These are phyloP conservation scores for Ilyonectria robusta DNA, from an alignment of 2,329 filamentous ascomycete species.

Conservation along the genomic window DNA sequence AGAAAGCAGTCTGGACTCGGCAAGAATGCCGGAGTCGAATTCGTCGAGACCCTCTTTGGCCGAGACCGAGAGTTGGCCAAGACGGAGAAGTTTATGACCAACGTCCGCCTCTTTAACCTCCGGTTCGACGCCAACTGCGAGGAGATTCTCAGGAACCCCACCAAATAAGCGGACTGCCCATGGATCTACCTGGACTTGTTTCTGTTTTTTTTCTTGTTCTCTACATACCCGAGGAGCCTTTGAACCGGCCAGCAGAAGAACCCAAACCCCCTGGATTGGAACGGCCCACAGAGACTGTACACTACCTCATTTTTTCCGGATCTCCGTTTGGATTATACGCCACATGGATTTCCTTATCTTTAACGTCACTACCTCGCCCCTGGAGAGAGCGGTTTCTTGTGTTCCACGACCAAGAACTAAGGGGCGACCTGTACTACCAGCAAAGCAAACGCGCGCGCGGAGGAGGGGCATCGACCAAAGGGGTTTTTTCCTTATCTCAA, in stretches of 20 bases:
- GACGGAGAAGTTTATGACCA: constrained; percentile 94
- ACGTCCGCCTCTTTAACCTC: constrained; percentile 89
- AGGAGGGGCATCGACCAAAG: constrained; percentile 48
- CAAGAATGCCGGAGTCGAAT: constrained; percentile 93
- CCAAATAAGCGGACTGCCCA: constrained; percentile 59
- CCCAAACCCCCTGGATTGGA: constrained; percentile 43
- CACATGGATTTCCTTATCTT: constrained; percentile 43
- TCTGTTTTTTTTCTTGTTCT: constrained; percentile 41
- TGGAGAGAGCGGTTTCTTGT: constrained; percentile 45
- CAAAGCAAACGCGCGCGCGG: constrained; percentile 48
- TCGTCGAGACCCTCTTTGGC: constrained; percentile 96
- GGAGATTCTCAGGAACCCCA: constrained; percentile 80
- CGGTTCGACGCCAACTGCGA: constrained; percentile 97
- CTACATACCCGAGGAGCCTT: constrained; percentile 41
- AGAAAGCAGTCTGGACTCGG: constrained; percentile 79
- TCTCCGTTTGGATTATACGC: constrained; percentile 41
- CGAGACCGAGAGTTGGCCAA: constrained; percentile 89
- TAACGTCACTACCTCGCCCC: constrained; percentile 45
- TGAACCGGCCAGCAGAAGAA: constrained; percentile 39
- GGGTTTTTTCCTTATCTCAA: constrained; percentile 53
- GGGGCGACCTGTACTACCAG: constrained; percentile 53
- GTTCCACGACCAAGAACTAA: constrained; percentile 45
- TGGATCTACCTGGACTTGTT: constrained; percentile 45
- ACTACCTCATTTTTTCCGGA: constrained; percentile 48
- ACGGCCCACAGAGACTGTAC: constrained; percentile 46